Conservation (phyloP, 768 basidiomycete species). For the Tephrocybe sp. region DNA sequence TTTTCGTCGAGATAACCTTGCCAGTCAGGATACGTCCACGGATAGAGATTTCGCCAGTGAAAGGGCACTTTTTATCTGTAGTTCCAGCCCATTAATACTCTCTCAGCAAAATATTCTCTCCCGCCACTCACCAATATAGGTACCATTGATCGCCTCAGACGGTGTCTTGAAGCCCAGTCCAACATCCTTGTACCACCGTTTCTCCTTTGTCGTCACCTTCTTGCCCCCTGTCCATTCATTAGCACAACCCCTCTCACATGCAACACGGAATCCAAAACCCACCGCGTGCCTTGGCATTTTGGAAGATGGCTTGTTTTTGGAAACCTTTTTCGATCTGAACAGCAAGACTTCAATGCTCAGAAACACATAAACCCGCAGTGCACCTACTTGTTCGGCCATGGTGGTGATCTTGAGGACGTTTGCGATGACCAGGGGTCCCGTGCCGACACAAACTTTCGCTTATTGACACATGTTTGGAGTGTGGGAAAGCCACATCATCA, state of each 20-base stretch:
- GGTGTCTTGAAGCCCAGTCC: slow-evolving; percentile 98
- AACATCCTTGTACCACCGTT: slow-evolving; percentile 99
- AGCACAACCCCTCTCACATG: not conserved
- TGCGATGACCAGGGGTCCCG: slow-evolving; percentile 25
- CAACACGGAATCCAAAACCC: slow-evolving; percentile 32
- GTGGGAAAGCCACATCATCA: slow-evolving; percentile 35
- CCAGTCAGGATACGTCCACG: slow-evolving; percentile 98
- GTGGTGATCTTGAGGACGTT: slow-evolving; percentile 44
- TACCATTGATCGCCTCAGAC: slow-evolving; percentile 89
- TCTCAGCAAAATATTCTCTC: not conserved
- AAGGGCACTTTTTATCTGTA: slow-evolving; percentile 99
- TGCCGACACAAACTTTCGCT: slow-evolving; percentile 30
- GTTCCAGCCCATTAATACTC: slow-evolving; percentile 4
- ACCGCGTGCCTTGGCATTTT: slow-evolving; percentile 94
- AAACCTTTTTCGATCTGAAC: slow-evolving; percentile 91
- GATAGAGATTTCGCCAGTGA: slow-evolving; percentile 95
- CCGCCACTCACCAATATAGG: slow-evolving; percentile 94
- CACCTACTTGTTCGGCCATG: slow-evolving; percentile 64
- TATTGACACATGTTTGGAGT: slow-evolving; percentile 41
- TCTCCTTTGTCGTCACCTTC: slow-evolving; percentile 92
- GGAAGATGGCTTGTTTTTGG: slow-evolving; percentile 98
- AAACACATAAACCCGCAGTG: not conserved
- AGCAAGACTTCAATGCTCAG: slow-evolving; percentile 1
- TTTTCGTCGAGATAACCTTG: slow-evolving; percentile 97
- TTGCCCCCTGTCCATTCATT: slow-evolving; percentile 58